Evolutionary conservation across 1,139 yeast species (phyloP).

Genomic region (Lodderomyces elongisporus): DNA sequence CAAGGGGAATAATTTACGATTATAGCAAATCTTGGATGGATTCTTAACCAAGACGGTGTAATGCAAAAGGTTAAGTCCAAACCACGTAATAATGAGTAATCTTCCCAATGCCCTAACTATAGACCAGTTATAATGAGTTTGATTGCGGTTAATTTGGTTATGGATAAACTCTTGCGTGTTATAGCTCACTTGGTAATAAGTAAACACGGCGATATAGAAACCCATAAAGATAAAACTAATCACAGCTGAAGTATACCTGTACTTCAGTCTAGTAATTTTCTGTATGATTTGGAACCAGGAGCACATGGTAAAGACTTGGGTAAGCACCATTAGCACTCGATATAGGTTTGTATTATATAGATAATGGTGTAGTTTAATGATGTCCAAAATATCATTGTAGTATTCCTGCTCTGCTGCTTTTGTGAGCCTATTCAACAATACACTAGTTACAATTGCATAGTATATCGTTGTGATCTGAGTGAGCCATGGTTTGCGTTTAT

Average conservation of each 20-base stretch:
- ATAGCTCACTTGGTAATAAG: slow-evolving; percentile 14
- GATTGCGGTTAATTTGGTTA: neutral
- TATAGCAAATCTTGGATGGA: slow-evolving; percentile 32
- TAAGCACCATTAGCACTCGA: slow-evolving; percentile 26
- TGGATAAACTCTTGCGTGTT: slow-evolving; percentile 8
- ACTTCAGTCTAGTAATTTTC: slow-evolving; percentile 19
- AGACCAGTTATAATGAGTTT: slow-evolving; percentile 17
- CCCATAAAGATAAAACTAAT: slow-evolving; percentile 18
- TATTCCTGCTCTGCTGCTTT: slow-evolving; percentile 30
- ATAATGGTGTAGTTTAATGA: slow-evolving; percentile 26
- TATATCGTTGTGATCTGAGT: slow-evolving; percentile 44
- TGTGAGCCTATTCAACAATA: slow-evolving; percentile 35
- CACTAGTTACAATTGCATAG: slow-evolving; percentile 40
- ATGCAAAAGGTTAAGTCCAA: slow-evolving; percentile 22
- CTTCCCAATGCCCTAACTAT: slow-evolving; percentile 21
- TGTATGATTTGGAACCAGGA: slow-evolving; percentile 38
- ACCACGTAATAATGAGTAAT: slow-evolving; percentile 23
- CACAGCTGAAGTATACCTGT: slow-evolving; percentile 17
- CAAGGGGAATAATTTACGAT: slow-evolving; percentile 34
- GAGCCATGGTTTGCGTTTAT: slow-evolving; percentile 42
- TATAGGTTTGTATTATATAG: slow-evolving; percentile 27
- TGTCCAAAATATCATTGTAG: slow-evolving; percentile 32
- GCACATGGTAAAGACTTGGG: slow-evolving; percentile 31
- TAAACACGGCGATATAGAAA: slow-evolving; percentile 17
- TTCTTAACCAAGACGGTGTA: slow-evolving; percentile 27